Conservation (phyloP, 1,284 basidiomycete genomes). For the Trichosporon coremiiforme region DNA sequence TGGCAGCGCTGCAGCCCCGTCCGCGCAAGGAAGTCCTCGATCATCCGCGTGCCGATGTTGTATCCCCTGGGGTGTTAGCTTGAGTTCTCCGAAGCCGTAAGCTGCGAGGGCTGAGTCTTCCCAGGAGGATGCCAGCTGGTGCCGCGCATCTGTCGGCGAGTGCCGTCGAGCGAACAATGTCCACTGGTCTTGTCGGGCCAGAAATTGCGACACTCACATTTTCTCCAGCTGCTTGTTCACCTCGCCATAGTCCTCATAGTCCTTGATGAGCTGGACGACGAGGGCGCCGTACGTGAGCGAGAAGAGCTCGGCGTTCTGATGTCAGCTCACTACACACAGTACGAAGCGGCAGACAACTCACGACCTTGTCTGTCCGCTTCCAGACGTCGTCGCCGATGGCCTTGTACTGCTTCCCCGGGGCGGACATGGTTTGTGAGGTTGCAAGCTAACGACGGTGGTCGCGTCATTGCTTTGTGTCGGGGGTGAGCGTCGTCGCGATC, state of each 20-base stretch:
- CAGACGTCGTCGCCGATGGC: conserved; percentile 74
- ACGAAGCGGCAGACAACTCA: conserved; percentile 58
- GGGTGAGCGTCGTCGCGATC: background rate
- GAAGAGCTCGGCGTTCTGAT: conserved; percentile 86
- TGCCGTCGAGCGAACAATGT: too few species aligned
- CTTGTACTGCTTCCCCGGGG: conserved; percentile 52
- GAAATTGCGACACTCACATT: too few species aligned
- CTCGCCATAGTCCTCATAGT: conserved; percentile 96
- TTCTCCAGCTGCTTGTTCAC: conserved; percentile 67
- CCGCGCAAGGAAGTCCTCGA: conserved; percentile 96
- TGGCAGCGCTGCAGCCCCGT: conserved; percentile 80
- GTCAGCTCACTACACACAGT: background rate
- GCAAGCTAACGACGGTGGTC: background rate
- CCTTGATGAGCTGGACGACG: conserved; percentile 97
- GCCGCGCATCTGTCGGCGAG: too few species aligned
- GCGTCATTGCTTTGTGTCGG: conserved; percentile 13
- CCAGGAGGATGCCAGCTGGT: too few species aligned
- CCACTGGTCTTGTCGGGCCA: too few species aligned
- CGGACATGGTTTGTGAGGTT: conserved; percentile 27
- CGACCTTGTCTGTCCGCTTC: conserved; percentile 91
- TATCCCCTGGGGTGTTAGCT: conserved; percentile 75
- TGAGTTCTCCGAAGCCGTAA: too few species aligned
- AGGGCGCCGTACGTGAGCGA: conserved; percentile 95
- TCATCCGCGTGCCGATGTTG: conserved; percentile 93
- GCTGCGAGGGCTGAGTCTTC: too few species aligned